These are phyloP conservation scores for Penicillium pancosmium DNA, from an alignment of 495 filamentous ascomycete genomes.

Conservation along the genomic window DNA sequence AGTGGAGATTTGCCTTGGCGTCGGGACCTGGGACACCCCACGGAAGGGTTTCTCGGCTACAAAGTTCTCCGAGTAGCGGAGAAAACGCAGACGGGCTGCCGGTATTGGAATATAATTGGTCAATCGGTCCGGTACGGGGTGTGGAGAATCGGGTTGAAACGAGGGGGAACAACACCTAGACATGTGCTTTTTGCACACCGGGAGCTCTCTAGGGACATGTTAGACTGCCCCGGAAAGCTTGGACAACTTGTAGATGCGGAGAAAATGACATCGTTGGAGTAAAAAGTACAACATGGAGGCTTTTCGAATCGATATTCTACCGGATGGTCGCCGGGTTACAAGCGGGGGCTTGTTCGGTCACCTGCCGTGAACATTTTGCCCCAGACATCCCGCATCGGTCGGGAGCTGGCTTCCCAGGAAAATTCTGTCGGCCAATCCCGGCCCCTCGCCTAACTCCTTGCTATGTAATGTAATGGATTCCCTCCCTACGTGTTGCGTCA, in stretches of 20 bases:
- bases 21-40: slow-evolving; percentile 6
- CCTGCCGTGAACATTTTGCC: slow-evolving; percentile 10
- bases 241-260: slow-evolving; percentile 3
- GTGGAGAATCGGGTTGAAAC: slow-evolving; percentile 14
- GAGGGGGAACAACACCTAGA: background rate
- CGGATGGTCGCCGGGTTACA: slow-evolving; percentile 1
- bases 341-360: slow-evolving; percentile 14
- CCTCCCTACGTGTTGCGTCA: slow-evolving; percentile 1
- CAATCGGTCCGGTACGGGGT: slow-evolving; percentile 11
- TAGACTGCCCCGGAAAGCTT: slow-evolving; percentile 7
- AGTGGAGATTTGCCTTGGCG: slow-evolving; percentile 16
- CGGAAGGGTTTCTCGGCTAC: slow-evolving; percentile 11
- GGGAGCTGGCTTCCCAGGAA: slow-evolving; percentile 5
- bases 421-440: slow-evolving; percentile 8
- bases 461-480: background rate
- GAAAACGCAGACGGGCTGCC: slow-evolving; percentile 1
- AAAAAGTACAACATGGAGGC: background rate
- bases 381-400: slow-evolving; percentile 4
- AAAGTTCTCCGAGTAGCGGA: slow-evolving; percentile 13
- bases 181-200: slow-evolving; percentile 4
- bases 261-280: slow-evolving; percentile 4
- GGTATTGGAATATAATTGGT: slow-evolving; percentile 6
- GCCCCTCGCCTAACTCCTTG: slow-evolving; percentile 5
- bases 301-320: background rate
- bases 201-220: background rate